Base-by-base conservation (phyloP, 352 stramenopile genomes). In the Peronospora tabacina region DNA sequence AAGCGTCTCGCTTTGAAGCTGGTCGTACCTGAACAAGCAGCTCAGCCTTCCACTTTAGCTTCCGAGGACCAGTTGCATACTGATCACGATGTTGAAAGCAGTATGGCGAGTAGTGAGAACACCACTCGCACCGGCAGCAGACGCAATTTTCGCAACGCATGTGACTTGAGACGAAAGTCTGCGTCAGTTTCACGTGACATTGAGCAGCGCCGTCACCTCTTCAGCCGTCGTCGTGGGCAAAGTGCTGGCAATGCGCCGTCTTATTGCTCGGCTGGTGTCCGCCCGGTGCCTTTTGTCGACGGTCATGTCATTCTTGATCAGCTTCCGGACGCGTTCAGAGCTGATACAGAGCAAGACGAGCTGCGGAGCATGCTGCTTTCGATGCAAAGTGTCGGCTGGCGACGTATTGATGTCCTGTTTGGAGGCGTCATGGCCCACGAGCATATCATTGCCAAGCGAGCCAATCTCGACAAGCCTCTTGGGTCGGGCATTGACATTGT, bases 381-480 rank as follows among this genome's bases (percentile, higher is more conserved):
- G 2, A 54, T 91, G 38, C 80, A 91, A 55, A 83, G 70, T 52
- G 57, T 89, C 7, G 72, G 75, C 10, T 91, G 77, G 75, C 67
- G 77, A 16, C 75, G 80, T 6, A 71, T 87, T 16, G 80, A 91
- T 49, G 70, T 85, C 2, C 24, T 85, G 22, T 87, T 91, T 44
- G 66, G 82, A 37, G 83, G 70, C 26, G 59, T 82, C 1, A 45
- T 91, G 22, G 79, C 76, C 6, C 80, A 91, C 44, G 75, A 87
- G 49, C 74, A 80, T 49, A 91, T 91, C 57, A 86, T 91, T 52
- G 80, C 77, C 32, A 90, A 88, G 55, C 70, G 76, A 49, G 68
- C 75, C 9, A 81, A 79, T 22, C 55, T 68, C 9, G 34, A 68
- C 46, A 86, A 83, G 52, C 66, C 74, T 3, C 38, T 73, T 17